Evolutionary conservation across 176 grass and related monocot species (phyloP), one percentile per base, ranked within the genome.

Genomic region (Cocos nucifera): DNA sequence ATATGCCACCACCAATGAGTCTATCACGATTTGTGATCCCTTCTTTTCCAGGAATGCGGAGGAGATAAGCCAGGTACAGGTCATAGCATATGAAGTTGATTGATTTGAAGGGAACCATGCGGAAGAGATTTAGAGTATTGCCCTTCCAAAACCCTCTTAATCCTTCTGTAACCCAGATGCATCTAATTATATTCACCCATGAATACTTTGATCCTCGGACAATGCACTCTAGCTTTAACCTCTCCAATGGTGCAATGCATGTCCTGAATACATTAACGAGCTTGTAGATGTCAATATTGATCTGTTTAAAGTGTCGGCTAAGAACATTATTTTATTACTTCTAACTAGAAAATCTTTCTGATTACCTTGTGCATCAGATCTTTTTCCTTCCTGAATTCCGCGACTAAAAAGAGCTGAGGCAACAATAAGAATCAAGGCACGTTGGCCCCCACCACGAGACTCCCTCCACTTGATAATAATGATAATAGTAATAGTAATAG

Each of bases 81-180:
- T 73, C 70, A 12, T 63, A 73, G 70, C 59, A 62, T n/a, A 73
- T 63, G 58, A 73, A 63, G 22, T 63, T 73, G 70, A 73, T 62
- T 16, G 58, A 73, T 18, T 73, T 73, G 58, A 73, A 73, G 9
- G 70, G 70, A 23, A 73, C 51, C 70, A 73, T 73, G 10, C 70
- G 58, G 15, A 73, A 18, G n/a, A 73, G 70, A 48, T 73, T 73
- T 2, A 73, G 17, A 0, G 50, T 3, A 15, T 73, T 73, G 49
- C 70, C 70, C 58, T 73, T 73, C 70, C 70, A 73, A 21, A 73
- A 73, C 12, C 70, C 70, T 23, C 51, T 73, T 12, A 73, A n/a
- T 15, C 70, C 70, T 35, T 73, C 70, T 0, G 20, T 22, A 48
- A 23, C 51, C 70, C 70, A 73, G 51, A 73, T 55, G 3, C 6